Conservation (phyloP, 2,329 filamentous ascomycete genomes). For the Paecilomyces fulvus region DNA sequence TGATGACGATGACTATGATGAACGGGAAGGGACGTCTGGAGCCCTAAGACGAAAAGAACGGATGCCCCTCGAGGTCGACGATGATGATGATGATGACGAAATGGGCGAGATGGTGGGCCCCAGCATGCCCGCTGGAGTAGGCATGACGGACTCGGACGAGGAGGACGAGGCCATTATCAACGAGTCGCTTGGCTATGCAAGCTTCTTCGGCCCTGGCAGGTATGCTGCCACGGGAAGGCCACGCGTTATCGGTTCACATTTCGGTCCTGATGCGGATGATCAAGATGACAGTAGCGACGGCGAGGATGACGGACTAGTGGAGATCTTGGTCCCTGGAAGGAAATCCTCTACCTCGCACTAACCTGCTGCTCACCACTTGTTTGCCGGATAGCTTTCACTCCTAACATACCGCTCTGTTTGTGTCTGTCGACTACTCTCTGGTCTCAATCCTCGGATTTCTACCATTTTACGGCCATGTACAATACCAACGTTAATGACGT, state of each 20-base stretch:
- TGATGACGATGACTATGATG: constrained; percentile 11
- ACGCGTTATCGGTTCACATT: constrained; percentile 22
- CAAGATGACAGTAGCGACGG: constrained; percentile 36
- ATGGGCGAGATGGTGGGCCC: constrained; percentile 42
- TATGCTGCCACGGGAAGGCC: constrained; percentile 36
- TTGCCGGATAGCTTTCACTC: constrained; percentile 2
- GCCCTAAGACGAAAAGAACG: constrained; percentile 34
- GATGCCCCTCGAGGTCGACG: constrained; percentile 52
- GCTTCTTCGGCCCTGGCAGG: constrained; percentile 44
- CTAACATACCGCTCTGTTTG: constrained; percentile 4
- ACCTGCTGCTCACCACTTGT: neutral
- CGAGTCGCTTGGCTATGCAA: constrained; percentile 62
- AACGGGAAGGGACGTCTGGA: constrained; percentile 25
- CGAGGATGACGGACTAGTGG: constrained; percentile 35
- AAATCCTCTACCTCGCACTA: constrained; percentile 19
- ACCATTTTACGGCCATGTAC: neutral
- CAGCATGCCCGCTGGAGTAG: constrained; percentile 31
- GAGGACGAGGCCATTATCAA: constrained; percentile 48
- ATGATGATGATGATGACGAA: constrained; percentile 45
- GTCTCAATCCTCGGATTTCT: constrained; percentile 3
- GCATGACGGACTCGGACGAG: constrained; percentile 44
- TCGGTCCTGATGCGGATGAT: constrained; percentile 21
- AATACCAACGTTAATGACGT: constrained; percentile 6
- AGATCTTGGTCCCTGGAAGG: constrained; percentile 36
- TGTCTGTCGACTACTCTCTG: constrained; percentile 4